Conservation (phyloP, 163 green algal genomes). For the Botryococcus braunii region DNA sequence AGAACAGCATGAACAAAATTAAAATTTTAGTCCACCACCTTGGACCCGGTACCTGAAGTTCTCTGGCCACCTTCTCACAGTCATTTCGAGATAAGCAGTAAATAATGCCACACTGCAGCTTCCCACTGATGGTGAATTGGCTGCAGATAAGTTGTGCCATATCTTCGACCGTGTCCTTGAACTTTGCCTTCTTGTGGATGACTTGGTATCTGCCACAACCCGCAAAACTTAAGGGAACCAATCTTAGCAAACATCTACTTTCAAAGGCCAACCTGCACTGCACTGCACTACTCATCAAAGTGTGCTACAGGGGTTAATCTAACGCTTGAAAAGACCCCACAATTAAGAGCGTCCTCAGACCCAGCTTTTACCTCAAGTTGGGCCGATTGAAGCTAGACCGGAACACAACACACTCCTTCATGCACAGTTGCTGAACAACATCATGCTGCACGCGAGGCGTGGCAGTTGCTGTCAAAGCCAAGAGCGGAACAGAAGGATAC, state of each 20-base stretch:
- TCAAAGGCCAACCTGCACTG: too few relatives aligned
- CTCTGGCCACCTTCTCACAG: conserved; percentile 67
- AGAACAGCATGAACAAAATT: too few relatives aligned
- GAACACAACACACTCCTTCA: conserved; percentile 63
- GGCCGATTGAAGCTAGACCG: conserved; percentile 78
- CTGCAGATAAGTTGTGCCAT: conserved; percentile 47
- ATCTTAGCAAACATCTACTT: too few relatives aligned
- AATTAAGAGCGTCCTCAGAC: too few relatives aligned
- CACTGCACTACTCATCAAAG: too few relatives aligned
- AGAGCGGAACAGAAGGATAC: conserved; percentile 58
- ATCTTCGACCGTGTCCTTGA: conserved; percentile 38
- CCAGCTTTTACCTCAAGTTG: conserved; percentile 70
- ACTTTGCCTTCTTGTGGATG: conserved; percentile 64
- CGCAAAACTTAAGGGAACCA: too few relatives aligned
- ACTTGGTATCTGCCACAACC: conserved; percentile 67
- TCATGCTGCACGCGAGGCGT: conserved; percentile 70
- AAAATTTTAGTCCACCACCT: too few relatives aligned
- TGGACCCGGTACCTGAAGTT: conserved; percentile 43
- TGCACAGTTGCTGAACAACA: conserved; percentile 68
- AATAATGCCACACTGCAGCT: conserved; percentile 70
- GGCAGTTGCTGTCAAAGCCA: conserved; percentile 85
- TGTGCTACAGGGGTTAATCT: too few relatives aligned
- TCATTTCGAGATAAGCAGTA: conserved; percentile 77
- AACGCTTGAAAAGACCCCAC: too few relatives aligned
- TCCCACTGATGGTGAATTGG: conserved; percentile 24